These are phyloP conservation scores for Quercus mongolica DNA, from an alignment of 306 rosid species.

Conservation along the genomic window DNA sequence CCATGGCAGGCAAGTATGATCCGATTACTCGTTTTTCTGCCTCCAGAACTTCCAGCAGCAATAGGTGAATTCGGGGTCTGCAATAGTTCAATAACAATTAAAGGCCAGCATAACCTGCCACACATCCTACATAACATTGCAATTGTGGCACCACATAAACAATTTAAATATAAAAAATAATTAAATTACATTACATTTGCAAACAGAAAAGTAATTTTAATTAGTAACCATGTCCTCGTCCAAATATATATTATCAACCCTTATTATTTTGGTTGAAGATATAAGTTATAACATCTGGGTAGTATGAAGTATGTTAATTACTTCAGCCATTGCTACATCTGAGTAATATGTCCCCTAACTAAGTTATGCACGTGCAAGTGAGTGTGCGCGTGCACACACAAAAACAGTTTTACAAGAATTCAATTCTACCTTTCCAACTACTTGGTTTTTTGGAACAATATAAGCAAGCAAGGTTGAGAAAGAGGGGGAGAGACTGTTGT, in stretches of 20 bases:
- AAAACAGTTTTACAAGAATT: background rate
- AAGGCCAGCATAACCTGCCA: conserved; percentile 15
- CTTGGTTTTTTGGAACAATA: background rate
- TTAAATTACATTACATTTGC: background rate
- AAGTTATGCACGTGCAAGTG: background rate
- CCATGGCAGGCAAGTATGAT: conserved; percentile 82
- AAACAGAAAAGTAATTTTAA: background rate
- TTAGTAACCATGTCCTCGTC: background rate
- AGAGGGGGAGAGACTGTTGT: background rate
- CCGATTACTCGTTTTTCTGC: conserved; percentile 59
- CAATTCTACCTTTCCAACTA: background rate
- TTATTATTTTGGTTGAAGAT: background rate
- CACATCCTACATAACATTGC: conserved; percentile 12
- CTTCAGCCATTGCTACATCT: background rate
- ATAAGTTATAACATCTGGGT: background rate
- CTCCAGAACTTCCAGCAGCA: conserved; percentile 70
- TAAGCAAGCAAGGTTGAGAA: background rate
- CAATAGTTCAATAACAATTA: conserved; percentile 38
- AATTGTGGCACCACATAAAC: background rate
- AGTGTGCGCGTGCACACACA: too few species aligned
- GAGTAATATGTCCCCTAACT: background rate
- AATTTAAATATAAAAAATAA: background rate
- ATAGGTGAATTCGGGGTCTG: conserved; percentile 97
- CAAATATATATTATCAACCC: background rate
- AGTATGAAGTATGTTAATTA: background rate